Conservation (phyloP, 306 rosid genomes). For the Styphnolobium japonicum region DNA sequence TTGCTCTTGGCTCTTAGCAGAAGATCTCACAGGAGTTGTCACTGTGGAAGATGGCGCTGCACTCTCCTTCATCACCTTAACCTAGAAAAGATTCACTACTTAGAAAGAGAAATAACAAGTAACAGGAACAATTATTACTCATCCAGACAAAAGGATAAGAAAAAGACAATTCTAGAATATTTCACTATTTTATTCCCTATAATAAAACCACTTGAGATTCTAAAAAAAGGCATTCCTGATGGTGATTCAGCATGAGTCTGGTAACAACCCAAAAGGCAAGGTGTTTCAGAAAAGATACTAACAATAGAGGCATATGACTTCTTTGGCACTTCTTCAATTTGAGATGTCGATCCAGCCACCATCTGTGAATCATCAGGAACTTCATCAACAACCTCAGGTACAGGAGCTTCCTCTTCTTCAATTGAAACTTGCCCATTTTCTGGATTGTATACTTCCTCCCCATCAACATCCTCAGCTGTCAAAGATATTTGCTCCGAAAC, state of each 20-base stretch:
- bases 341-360: conserved; percentile 48
- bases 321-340: conserved; percentile 61
- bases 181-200: not conserved
- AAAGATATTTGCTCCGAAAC: conserved; percentile 35
- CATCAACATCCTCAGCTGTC: conserved; percentile 34
- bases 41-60: conserved; percentile 31
- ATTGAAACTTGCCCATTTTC: conserved; percentile 50
- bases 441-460: conserved; percentile 41
- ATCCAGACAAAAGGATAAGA: not conserved
- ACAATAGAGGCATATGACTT: conserved; percentile 88
- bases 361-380: conserved; percentile 49
- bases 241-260: not conserved
- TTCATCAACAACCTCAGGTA: conserved; percentile 60
- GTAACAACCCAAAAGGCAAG: not conserved
- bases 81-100: conserved; percentile 26
- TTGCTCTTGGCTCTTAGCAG: conserved; percentile 47
- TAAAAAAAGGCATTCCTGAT: not conserved
- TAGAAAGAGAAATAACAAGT: not conserved
- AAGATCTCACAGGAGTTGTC: conserved; percentile 39
- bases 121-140: not conserved
- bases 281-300: conserved; percentile 34
- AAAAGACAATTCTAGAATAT: not conserved
- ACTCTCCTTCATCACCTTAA: conserved; percentile 61
- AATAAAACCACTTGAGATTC: not conserved
- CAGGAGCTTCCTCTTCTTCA: conserved; percentile 56